phyloP scores from a whole-genome alignment of 306 rosid genomes.

The Rosa persica region DNA sequence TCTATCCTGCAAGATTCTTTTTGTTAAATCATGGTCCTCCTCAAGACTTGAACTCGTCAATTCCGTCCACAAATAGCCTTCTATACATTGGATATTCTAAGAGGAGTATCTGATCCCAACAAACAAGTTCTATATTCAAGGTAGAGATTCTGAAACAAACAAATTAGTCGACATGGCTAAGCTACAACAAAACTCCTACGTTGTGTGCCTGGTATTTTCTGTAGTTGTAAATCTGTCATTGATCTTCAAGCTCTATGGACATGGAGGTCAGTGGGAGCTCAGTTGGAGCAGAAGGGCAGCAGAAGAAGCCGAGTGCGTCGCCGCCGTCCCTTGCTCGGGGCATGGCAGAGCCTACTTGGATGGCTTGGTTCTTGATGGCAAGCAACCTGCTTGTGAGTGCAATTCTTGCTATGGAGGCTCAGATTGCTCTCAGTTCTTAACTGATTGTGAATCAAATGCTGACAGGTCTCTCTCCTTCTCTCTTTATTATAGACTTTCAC shows the following conservation, averaged over 20 bases:
- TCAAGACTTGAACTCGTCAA: no score
- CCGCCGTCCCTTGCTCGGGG: conserved; percentile 46
- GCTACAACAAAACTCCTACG: not conserved
- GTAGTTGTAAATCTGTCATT: conserved; percentile 21
- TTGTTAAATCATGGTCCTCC: no score
- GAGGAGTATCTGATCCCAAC: not conserved
- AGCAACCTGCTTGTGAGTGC: conserved; percentile 48
- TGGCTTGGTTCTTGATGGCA: conserved; percentile 39
- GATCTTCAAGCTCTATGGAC: not conserved
- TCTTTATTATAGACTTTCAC: not conserved
- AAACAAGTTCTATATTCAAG: not conserved
- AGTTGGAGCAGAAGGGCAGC: conserved; percentile 45
- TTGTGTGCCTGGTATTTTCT: conserved; percentile 17
- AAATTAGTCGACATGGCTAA: conserved; percentile 4
- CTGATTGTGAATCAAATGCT: conserved; percentile 41
- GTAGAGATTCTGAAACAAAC: not conserved
- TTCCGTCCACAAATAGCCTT: not conserved
- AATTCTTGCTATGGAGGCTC: conserved; percentile 46
- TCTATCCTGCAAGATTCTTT: no score
- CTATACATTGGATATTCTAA: not conserved
- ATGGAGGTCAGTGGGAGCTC: conserved; percentile 22
- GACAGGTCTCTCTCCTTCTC: conserved; percentile 19
- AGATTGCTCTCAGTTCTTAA: conserved; percentile 28
- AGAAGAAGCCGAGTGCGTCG: conserved; percentile 45
- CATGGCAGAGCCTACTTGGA: conserved; percentile 59